Evolutionary conservation across 495 filamentous ascomycete species (phyloP), one percentile per base, ranked within the genome.

Genomic region (Podospora didyma): DNA sequence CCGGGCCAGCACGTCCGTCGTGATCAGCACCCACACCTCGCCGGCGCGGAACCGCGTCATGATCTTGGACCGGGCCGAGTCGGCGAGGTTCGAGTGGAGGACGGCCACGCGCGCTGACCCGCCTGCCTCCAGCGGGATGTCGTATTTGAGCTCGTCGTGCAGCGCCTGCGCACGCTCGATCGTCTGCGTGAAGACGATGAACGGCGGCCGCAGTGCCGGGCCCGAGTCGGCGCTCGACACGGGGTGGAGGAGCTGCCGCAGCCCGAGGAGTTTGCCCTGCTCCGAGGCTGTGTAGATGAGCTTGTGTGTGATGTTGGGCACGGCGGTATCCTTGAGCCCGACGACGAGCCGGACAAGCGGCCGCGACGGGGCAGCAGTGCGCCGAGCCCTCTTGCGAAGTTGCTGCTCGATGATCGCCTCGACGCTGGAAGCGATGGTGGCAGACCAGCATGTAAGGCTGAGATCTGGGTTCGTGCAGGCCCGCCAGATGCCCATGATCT

Each of bases 11-110:
- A 97, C 79, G 65, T 98, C 94, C 0, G 94, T 98, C 0, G 95
- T 97, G 57, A 97, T 89, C 11, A 98, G 79, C 14, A 97, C 85
- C 94, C 94, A 98, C 46, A 97, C 85, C 68, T 97, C 92, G 61
- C 92, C 95, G 56, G 85, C 84, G 23, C 93, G 86, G 74, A 98
- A 97, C 2, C 86, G 83, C 12, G 87, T 82, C 89, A 97, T 96
- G 63, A 96, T 87, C 7, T 78, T 77, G 10, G 85, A 83, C 24
- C 94, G 88, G 20, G 82, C 82, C 12, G 76, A 75, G 67, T 94
- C 89, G 1, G 90, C 84, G 16, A 98, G 84, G 28, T 89, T 85
- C 5, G 92, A 87, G 68, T 98, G 94, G 2, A 98, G 84, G 11
- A 94, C 89, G 0, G 92, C 95, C 48, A 97, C 88, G 26, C 94